A percentile compares a stretch with the other conserved stretches of the same genome.
These are phyloP conservation scores for Hypseocharis bilobata DNA, from an alignment of 441 rosid genomes.

Conservation along the genomic window DNA sequence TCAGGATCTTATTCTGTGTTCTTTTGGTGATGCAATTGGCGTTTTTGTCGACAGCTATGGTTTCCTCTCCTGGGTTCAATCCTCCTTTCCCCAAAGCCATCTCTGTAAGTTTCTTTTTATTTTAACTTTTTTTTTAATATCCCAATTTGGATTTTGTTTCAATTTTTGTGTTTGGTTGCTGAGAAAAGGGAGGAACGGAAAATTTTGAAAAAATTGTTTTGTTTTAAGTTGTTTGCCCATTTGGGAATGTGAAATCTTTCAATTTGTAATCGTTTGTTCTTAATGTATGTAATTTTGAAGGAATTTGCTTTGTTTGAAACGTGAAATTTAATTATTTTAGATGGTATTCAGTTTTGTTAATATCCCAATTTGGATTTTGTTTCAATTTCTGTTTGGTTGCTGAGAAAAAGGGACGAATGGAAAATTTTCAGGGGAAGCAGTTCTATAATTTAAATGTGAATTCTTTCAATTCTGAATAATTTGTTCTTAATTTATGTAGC, in stretches of 20 bases:
- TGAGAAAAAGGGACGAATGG: background rate
- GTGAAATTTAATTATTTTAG: no score
- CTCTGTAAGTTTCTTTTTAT: constrained; percentile 32
- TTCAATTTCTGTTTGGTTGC: background rate
- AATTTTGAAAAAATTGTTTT: background rate
- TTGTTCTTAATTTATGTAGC: background rate
- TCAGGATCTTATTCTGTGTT: background rate
- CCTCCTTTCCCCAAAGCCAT: constrained; percentile 59
- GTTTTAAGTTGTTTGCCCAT: no score
- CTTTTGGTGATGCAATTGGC: background rate
- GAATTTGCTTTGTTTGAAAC: background rate
- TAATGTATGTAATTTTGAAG: no score
- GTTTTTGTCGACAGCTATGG: constrained; percentile 32
- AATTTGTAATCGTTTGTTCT: no score
- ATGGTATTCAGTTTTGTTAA: no score
- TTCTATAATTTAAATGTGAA: background rate
- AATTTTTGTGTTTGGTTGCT: background rate
- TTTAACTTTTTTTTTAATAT: background rate
- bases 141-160: background rate
- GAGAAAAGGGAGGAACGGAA: background rate
- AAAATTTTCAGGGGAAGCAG: background rate
- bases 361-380: no score
- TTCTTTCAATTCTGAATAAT: background rate
- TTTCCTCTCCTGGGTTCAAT: constrained; percentile 32
- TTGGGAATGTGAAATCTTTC: background rate